Evolutionary conservation across 1,284 basidiomycete species (phyloP), one percentile per base, ranked within the genome.

Genomic region (Tylopilus orsonianus): DNA sequence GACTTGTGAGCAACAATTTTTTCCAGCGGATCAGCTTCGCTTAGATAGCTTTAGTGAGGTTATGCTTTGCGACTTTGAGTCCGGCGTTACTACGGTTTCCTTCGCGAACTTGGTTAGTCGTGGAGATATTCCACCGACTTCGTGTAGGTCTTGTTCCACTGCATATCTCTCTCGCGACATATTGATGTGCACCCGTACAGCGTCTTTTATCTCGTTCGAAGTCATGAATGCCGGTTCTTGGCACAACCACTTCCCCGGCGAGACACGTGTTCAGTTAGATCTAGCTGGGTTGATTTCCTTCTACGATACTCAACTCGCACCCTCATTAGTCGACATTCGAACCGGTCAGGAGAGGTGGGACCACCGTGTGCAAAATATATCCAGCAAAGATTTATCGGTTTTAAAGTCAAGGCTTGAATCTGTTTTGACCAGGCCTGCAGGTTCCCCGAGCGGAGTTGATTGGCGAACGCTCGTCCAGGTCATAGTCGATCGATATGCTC

Each of bases 21-120:
- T 27, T 5, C 9, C 1, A 16, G 2, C 12, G 20, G 8, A 10
- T 19, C 1, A 2, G 5, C 41, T 22, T 29, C 46, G 30, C 26
- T 49, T 5, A 40, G n/a, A 26, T 19, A 16, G 14, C 4, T 36
- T 14, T 46, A 80, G 78, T 45, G 78, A 81, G 58, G 65, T 77
- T 22, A 78, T 80, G 74, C 56, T 78, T 4, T 80, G 78, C 53
- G 62, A 78, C 55, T 72, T 79, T 50, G 68, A 64, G 4, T 55
- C 64, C 7, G 73, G 75, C 1, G 54, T 79, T 13, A 60, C 70
- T 18, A 44, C 73, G 5, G 59, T 70, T n/a, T 71, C 74, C 6
- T 61, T 65, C 34, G 34, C 49, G 2, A 60, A 67, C 33, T 42
- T 69, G 9, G 44, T 37, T 7, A 44, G 39, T 18, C 33, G 18